These are phyloP conservation scores for Kluyveromyces sp. DNA, from an alignment of 1,139 yeast species.

Conservation along the genomic window DNA sequence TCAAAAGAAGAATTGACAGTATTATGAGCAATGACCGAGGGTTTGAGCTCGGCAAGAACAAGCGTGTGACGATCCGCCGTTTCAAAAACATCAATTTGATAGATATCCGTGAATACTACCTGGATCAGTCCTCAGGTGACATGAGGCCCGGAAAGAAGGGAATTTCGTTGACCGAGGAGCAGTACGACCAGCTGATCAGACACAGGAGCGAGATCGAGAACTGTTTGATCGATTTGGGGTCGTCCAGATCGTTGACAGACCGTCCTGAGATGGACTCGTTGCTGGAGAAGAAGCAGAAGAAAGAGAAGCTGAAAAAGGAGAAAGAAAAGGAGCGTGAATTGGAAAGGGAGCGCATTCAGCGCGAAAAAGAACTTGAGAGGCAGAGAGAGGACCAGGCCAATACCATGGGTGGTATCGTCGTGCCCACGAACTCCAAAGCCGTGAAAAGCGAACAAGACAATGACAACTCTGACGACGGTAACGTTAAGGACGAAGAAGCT, in stretches of 20 bases:
- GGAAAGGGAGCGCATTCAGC: constrained; percentile 12
- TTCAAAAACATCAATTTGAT: constrained; percentile 60
- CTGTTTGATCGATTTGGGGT: constrained; percentile 48
- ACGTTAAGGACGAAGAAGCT: constrained; percentile 1
- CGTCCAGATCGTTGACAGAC: constrained; percentile 29
- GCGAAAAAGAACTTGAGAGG: constrained; percentile 1
- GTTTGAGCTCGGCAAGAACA: constrained; percentile 55
- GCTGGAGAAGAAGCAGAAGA: constrained; percentile 22
- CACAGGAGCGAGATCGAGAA: constrained; percentile 50
- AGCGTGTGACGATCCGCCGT: constrained; percentile 63
- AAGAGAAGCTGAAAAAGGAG: constrained; percentile 5
- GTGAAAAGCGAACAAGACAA: neutral
- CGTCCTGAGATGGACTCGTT: constrained; percentile 20
- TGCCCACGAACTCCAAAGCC: neutral
- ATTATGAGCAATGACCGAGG: constrained; percentile 5
- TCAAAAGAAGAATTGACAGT: constrained; percentile 5
- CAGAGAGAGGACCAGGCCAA: constrained; percentile 5
- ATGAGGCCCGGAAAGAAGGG: constrained; percentile 81
- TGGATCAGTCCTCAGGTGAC: constrained; percentile 51
- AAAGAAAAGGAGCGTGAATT: constrained; percentile 12
- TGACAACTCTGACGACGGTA: neutral
- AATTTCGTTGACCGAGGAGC: constrained; percentile 65
- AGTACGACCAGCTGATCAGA: constrained; percentile 52
- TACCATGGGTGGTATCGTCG: constrained; percentile 3
- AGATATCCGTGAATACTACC: constrained; percentile 76